Conservation (phyloP, 768 basidiomycete genomes). For the Collybiopsis confluens region DNA sequence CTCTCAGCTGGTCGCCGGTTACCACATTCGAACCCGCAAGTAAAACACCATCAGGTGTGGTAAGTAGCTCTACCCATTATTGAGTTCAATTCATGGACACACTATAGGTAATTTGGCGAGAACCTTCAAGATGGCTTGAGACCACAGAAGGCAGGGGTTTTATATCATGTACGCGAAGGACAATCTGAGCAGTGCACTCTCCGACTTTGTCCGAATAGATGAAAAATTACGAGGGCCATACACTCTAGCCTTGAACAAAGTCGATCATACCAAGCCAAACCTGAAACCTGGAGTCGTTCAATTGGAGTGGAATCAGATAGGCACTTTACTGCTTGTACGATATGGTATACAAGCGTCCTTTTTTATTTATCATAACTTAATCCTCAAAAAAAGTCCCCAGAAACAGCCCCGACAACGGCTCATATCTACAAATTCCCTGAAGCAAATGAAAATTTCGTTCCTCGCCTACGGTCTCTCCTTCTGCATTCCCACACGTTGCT, state of each 20-base stretch:
- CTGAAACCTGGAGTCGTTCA: constrained; percentile 68
- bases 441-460: constrained; percentile 50
- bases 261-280: constrained; percentile 57
- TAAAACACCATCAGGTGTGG: constrained; percentile 52
- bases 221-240: constrained; percentile 59
- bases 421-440: constrained; percentile 74
- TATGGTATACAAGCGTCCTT: constrained; percentile 66
- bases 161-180: constrained; percentile 61
- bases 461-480: constrained; percentile 62
- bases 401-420: constrained; percentile 56
- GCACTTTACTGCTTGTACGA: constrained; percentile 67
- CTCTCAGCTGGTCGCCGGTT: constrained; percentile 68
- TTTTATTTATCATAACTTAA: not conserved
- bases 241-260: constrained; percentile 42
- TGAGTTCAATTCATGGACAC: not conserved
- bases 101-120: constrained; percentile 74
- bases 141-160: constrained; percentile 83
- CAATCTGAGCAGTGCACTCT: not conserved
- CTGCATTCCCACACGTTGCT: constrained; percentile 60
- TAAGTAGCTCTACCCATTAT: constrained; percentile 29
- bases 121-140: constrained; percentile 82
- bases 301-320: constrained; percentile 79
- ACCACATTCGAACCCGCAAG: constrained; percentile 58
- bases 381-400: constrained; percentile 27
- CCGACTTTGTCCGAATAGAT: constrained; percentile 34